Evolutionary conservation across 805 yeast species (phyloP).

Genomic region (baker's yeast (Saccharomyces cerevisiae)): DNA sequence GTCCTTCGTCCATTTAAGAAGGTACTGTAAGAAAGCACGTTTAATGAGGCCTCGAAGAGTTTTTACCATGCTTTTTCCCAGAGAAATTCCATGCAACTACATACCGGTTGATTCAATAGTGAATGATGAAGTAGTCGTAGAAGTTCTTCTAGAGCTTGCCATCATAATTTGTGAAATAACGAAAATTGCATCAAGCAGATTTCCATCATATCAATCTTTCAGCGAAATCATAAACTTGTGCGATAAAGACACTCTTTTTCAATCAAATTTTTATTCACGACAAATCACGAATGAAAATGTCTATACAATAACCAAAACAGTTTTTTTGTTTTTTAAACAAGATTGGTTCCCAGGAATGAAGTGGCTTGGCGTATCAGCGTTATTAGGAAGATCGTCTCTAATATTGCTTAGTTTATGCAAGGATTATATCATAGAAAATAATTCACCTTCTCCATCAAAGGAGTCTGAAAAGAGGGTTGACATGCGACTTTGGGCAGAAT

Average conservation of each 20-base stretch:
- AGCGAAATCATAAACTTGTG: constrained; percentile 33
- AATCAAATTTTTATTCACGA: constrained; percentile 35
- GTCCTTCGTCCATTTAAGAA: constrained; percentile 45
- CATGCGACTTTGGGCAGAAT: constrained; percentile 60
- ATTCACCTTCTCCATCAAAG: constrained; percentile 50
- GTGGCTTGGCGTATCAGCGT: constrained; percentile 64
- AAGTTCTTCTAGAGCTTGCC: constrained; percentile 60
- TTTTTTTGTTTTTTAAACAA: constrained; percentile 44
- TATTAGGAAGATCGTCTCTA: constrained; percentile 48
- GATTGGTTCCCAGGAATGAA: constrained; percentile 56
- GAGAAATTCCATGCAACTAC: constrained; percentile 53
- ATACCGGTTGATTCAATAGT: constrained; percentile 66
- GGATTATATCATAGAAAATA: constrained; percentile 40
- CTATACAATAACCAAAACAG: constrained; percentile 37
- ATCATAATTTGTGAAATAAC: constrained; percentile 51
- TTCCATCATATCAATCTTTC: constrained; percentile 38
- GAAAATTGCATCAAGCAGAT: constrained; percentile 38
- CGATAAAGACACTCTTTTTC: constrained; percentile 34
- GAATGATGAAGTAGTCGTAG: constrained; percentile 60
- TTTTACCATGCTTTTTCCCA: constrained; percentile 64
- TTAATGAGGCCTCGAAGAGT: constrained; percentile 52
- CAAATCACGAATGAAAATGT: constrained; percentile 37
- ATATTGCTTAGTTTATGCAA: constrained; percentile 45
- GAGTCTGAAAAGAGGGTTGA: constrained; percentile 2
- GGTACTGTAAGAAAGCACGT: constrained; percentile 34